Evolutionary conservation across 331 rosid species (phyloP), one percentile per base, ranked within the genome.

Genomic region (Ulmus americana): DNA sequence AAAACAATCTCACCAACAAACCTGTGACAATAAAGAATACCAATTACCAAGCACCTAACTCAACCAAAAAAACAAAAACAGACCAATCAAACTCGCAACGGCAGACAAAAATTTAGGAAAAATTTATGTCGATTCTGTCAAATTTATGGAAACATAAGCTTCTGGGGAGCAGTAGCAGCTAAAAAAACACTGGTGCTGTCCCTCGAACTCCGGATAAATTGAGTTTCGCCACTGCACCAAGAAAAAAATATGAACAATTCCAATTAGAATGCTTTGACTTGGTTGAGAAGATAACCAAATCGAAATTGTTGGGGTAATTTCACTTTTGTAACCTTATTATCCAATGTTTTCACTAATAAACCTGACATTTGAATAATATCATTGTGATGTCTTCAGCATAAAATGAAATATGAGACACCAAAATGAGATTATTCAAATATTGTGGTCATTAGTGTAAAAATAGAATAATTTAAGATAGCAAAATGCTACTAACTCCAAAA

Each of bases 101-200:
- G 61, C 72, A 49, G 66, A 16, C 63, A 63, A 55, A 53, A 16
- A 35, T 40, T 53, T 35, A 2, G 41, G 1, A 68, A 20, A 64
- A 49, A 28, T 28, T 28, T 28, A 41, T 65, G 57, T 81, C 18
- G 65, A 54, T 69, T 74, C 64, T 71, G 78, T 84, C 74, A 81
- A 74, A 58, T 59, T 70, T 79, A 28, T 28, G 35, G 35, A 54
- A 76, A 82, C 79, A 76, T 74, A 69, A 75, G 85, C 81, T 77
- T 81, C 88, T 73, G 70, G 86, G 95, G 81, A 84, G 79, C 88
- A 88, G 90, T 84, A 76, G 84, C 95, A 91, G 90, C 86, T 69
- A 82, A 79, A 85, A 80, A 82, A 73, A 83, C 84, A 83, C 86
- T 80, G 86, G 74, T 76, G 87, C 95, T 79, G 86, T 85, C 94